Evolutionary conservation across 2,329 filamentous ascomycete genomes (phyloP).

Genomic region (Geosmithia putterillii): DNA sequence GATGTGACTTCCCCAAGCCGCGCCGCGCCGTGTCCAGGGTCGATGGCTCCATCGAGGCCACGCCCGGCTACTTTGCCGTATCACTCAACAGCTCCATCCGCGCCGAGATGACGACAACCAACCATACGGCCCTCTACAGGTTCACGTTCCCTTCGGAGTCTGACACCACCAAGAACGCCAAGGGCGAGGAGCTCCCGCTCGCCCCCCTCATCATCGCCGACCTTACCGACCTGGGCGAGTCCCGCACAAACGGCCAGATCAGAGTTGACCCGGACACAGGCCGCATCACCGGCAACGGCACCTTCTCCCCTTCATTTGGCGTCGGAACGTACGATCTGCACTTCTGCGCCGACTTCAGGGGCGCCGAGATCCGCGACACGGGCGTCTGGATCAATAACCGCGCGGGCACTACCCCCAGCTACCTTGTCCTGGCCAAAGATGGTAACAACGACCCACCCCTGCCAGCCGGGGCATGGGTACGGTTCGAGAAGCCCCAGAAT

Average conservation of each 20-base stretch:
- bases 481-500: constrained; percentile 32
- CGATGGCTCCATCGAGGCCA: constrained; percentile 37
- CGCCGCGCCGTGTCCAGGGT: constrained; percentile 33
- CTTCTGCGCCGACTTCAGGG: constrained; percentile 49
- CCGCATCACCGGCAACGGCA: constrained; percentile 46
- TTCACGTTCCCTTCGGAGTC: constrained; percentile 38
- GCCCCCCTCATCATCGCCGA: constrained; percentile 46
- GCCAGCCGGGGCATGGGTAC: constrained; percentile 47
- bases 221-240: constrained; percentile 38
- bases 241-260: constrained; percentile 10
- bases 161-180: constrained; percentile 6
- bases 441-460: constrained; percentile 10
- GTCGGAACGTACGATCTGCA: constrained; percentile 42
- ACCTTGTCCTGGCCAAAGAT: constrained; percentile 16
- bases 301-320: constrained; percentile 49
- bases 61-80: constrained; percentile 50
- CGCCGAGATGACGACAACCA: constrained; percentile 50
- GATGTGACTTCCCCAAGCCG: constrained; percentile 38
- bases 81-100: constrained; percentile 41
- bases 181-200: constrained; percentile 5
- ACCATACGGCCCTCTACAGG: constrained; percentile 47
- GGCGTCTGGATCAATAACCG: constrained; percentile 46
- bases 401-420: constrained; percentile 29
- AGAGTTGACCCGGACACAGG: constrained; percentile 27
- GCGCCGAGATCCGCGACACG: constrained; percentile 36